phyloP scores from a whole-genome alignment of 345 rosid genomes.

The Linum trigynum region DNA sequence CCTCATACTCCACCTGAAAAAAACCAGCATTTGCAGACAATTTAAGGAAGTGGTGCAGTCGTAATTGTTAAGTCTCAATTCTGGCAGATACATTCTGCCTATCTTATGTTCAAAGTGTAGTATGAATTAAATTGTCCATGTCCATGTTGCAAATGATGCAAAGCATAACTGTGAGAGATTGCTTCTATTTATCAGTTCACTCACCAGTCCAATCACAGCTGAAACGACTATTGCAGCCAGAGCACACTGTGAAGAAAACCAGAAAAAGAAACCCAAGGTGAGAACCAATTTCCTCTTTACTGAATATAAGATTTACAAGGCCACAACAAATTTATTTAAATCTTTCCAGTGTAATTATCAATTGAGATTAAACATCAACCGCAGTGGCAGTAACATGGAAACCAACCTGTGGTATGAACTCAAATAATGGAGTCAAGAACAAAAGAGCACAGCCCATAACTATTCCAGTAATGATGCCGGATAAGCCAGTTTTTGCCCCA shows the following conservation, averaged over 20 bases:
- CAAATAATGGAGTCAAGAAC: conserved; percentile 75
- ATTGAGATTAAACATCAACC: not conserved
- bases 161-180: not conserved
- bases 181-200: conserved; percentile 10
- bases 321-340: not conserved
- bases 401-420: conserved; percentile 83
- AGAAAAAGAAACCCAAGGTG: conserved; percentile 18
- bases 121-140: not conserved
- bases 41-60: not conserved
- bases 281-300: conserved; percentile 6
- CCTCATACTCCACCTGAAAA: conserved; percentile 85
- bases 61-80: not conserved
- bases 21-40: conserved; percentile 15
- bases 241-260: conserved; percentile 58
- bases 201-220: conserved; percentile 92
- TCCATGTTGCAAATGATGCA: not conserved
- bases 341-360: not conserved
- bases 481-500: conserved; percentile 87
- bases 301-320: not conserved
- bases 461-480: conserved; percentile 73
- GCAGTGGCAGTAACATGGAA: conserved; percentile 6
- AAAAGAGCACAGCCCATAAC: conserved; percentile 80
- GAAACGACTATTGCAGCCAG: conserved; percentile 93
- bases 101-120: not conserved
- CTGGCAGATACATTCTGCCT: not conserved